Percentiles rank a stretch among this genome's conserved stretches.
These are phyloP conservation scores for Corylus avellana DNA, from an alignment of 306 rosid species.

Conservation along the genomic window DNA sequence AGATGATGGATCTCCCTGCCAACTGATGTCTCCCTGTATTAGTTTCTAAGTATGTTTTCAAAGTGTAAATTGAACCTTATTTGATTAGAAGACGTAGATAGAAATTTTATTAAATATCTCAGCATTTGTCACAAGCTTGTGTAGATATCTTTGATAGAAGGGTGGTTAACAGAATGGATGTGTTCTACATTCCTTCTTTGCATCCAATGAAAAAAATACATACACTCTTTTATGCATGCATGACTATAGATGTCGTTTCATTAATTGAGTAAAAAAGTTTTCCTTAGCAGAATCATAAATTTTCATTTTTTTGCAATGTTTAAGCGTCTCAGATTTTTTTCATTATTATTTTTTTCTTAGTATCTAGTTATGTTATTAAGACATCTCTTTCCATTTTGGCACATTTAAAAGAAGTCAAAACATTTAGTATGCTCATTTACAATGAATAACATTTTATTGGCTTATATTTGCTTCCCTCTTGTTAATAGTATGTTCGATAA, in stretches of 20 bases:
- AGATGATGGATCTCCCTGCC: neutral
- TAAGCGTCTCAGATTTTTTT: neutral
- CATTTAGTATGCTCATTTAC: neutral
- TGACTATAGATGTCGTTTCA: neutral
- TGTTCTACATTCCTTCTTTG: neutral
- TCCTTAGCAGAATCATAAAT: neutral
- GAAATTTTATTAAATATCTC: neutral
- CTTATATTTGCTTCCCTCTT: constrained; percentile 7
- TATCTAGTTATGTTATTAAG: neutral
- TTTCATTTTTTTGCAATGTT: neutral
- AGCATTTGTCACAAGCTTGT: neutral
- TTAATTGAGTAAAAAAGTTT: neutral
- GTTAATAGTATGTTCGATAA: constrained; percentile 18
- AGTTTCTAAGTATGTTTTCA: neutral
- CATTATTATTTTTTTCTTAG: neutral
- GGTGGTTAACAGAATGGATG: neutral
- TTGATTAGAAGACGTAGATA: neutral
- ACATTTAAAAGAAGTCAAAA: neutral
- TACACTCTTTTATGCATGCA: neutral
- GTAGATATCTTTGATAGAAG: neutral
- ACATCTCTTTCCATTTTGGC: neutral
- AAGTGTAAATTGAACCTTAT: neutral
- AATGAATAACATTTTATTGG: constrained; percentile 2
- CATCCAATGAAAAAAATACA: neutral
- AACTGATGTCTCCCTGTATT: neutral